Evolutionary conservation across 2,329 filamentous ascomycete species (phyloP).

Genomic region (Alternaria triticina): DNA sequence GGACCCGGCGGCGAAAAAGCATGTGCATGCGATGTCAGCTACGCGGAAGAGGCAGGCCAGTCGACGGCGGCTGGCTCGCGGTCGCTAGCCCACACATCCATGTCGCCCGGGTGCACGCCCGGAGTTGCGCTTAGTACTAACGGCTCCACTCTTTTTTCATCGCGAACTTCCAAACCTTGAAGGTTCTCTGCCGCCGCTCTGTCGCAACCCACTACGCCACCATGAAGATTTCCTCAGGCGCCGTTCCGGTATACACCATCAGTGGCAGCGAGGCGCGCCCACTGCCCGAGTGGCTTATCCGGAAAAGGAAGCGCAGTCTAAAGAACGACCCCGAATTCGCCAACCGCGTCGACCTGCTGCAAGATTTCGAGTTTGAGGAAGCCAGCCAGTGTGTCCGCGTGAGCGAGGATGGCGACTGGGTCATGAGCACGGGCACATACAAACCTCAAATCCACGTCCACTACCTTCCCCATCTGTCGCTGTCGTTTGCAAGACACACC

Average conservation of each 20-base stretch:
- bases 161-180: slow-evolving; percentile 4
- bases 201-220: slow-evolving; percentile 24
- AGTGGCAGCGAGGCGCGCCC: slow-evolving; percentile 87
- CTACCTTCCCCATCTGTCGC: slow-evolving; percentile 86
- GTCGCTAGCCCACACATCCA: background rate
- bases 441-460: slow-evolving; percentile 90
- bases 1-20: background rate
- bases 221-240: slow-evolving; percentile 84
- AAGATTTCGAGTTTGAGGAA: slow-evolving; percentile 98
- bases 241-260: slow-evolving; percentile 92
- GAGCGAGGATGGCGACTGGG: slow-evolving; percentile 96
- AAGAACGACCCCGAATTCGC: slow-evolving; percentile 94
- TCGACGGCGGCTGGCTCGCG: background rate
- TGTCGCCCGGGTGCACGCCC: background rate
- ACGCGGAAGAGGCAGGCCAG: background rate
- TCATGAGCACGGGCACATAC: slow-evolving; percentile 37
- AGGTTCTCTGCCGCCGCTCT: background rate
- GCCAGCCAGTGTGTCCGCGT: slow-evolving; percentile 88
- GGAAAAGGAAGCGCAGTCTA: slow-evolving; percentile 81
- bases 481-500: slow-evolving; percentile 94
- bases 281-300: slow-evolving; percentile 92
- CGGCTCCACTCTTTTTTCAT: slow-evolving; percentile 5
- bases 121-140: background rate
- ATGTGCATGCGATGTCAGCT: background rate
- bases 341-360: slow-evolving; percentile 90